Base-by-base conservation (phyloP, 1,284 basidiomycete species). In the Cryptococcus sp. region DNA sequence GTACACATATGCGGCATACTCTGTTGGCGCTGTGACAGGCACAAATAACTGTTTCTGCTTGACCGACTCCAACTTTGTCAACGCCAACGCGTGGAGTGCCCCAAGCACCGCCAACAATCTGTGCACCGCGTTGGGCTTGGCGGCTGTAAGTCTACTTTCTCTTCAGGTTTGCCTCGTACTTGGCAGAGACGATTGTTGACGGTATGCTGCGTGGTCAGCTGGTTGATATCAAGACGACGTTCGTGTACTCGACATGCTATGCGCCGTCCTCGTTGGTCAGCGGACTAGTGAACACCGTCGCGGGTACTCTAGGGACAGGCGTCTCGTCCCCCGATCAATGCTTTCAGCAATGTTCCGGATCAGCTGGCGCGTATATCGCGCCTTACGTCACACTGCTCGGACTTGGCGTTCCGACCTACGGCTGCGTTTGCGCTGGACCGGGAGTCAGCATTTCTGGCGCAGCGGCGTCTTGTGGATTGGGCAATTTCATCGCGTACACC, bases 341-440 rank as follows among this genome's bases (percentile, higher is more conserved):
- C 52, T 57, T 60, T 39, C 17, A 48, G 22, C n/a, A 44, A 22
- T 60, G 59, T 25, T 20, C 22, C n/a, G 29, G 34, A 3, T 44
- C 46, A 41, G 16, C 37, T 4, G 29, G 45, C 10, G 59, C 59
- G 15, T 60, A 57, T 38, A 50, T 54, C 43, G 48, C 44, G n/a
- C 55, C 55, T 15, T 46, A 51, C 43, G 55, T 47, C 3, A 50
- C 54, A 8, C 41, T 41, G 25, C 5, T 57, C 19, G 45, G 48
- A 16, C 43, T 47, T 3, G 19, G 54, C 4, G n/a, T 20, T 5
- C 51, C 55, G 10, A 40, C 49, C 5, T 61, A 58, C 23, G 53
- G 49, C 26, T 61, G 59, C 23, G 52, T 52, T 15, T 61, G 59
- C 37, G 56, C 55, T 52, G 51, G 56, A 37, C n/a, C 37, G 1